Base-by-base conservation (phyloP, 1,139 yeast genomes). In the Arxiozyma heterogenica region DNA sequence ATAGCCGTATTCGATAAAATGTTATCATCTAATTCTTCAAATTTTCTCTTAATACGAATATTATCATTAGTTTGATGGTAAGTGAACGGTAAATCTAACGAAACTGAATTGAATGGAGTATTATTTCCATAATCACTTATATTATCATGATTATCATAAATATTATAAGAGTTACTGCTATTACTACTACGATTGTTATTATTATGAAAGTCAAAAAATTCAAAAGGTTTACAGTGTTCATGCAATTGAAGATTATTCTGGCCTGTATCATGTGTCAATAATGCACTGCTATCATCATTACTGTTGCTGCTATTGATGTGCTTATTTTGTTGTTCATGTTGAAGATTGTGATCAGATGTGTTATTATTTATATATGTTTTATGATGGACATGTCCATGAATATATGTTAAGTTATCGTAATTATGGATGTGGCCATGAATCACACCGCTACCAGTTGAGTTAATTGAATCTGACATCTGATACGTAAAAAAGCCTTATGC, bases 391-490 rank as follows among this genome's bases (percentile, higher is more conserved):
- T 83, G 87, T 2, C 87, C 88, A 63, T 83, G 88, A 23, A 82
- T 81, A 59, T 82, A 84, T 9, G 86, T 81, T 62, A 82, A 81
- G 61, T 81, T 80, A 57, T 76, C 74, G 63, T 81, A 84, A 61
- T 78, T 80, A 66, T 83, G 87, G 41, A 83, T 81, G 62, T 83
- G 87, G 1, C 87, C 87, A 67, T 83, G 87, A 20, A 82, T 83
- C n/a, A 42, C 42, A 4, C 42, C 41, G 25, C 17, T 43, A 41
- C 43, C 34, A 3, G 1, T 43, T 34, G 27, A 49, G 79, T 75
- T 18, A 38, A 18, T 34, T 9, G 49, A 46, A 20, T 46, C 42
- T 15, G 21, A 22, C 49, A 46, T 46, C 8, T 34, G 39, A 34
- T 15, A 34, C 15, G 4, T 15, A 15, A 15, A 34, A 34, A 34